These are phyloP conservation scores for Uronychia setigera DNA, from an alignment of 73 alveolate species.

Conservation along the genomic window DNA sequence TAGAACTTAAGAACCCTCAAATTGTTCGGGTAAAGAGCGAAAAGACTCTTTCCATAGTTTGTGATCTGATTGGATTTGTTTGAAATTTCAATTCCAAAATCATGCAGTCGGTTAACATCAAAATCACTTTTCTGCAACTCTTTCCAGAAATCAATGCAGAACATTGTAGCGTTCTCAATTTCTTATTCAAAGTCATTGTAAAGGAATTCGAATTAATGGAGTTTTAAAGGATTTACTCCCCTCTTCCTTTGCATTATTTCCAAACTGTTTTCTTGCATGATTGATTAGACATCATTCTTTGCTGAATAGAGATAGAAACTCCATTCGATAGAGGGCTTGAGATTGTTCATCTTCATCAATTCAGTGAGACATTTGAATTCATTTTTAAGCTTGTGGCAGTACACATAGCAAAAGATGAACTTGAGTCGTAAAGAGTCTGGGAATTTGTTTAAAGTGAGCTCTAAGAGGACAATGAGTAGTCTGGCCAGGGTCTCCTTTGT, in stretches of 20 bases:
- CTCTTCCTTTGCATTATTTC: not conserved
- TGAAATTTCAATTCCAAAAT: constrained; percentile 37
- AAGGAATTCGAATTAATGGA: constrained; percentile 21
- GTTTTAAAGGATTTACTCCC: constrained; percentile 15
- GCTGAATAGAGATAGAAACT: constrained; percentile 10
- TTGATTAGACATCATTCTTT: constrained; percentile 8
- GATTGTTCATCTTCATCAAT: constrained; percentile 2
- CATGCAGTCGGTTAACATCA: constrained; percentile 38
- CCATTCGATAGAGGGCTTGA: constrained; percentile 35
- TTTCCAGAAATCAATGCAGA: constrained; percentile 46
- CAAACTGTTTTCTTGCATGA: constrained; percentile 16
- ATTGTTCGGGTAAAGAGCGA: constrained; percentile 15
- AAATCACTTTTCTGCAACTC: constrained; percentile 26
- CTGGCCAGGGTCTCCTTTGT: not conserved
- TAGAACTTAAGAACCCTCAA: constrained; percentile 24
- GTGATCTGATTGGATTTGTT: constrained; percentile 11
- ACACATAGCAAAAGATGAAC: not conserved
- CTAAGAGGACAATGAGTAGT: constrained; percentile 8
- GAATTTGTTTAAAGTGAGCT: not conserved
- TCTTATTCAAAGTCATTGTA: constrained; percentile 15
- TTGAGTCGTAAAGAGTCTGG: constrained; percentile 2
- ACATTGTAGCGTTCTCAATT: constrained; percentile 19
- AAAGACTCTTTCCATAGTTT: constrained; percentile 1
- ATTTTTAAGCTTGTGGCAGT: constrained; percentile 8
- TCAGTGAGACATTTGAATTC: constrained; percentile 14